Evolutionary conservation across 768 basidiomycete species (phyloP), one percentile per base, ranked within the genome.

Genomic region (Mycena venus): DNA sequence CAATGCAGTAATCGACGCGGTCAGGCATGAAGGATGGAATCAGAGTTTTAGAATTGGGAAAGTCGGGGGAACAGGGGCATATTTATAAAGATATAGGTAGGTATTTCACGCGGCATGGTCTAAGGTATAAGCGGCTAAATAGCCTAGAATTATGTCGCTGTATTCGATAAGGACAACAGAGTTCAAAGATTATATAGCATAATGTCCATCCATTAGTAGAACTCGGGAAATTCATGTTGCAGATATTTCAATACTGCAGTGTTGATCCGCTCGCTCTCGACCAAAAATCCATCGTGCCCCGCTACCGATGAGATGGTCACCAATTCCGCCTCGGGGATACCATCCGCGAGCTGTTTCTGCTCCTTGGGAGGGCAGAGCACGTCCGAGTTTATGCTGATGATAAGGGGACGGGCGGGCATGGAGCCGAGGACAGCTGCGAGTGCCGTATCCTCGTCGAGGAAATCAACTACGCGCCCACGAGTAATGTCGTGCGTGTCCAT

Each of bases 251-350:
- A 80, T 23, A 98, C 91, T 80, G 94, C 91, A 25, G 81, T 84
- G 79, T 99, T 97, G 79, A 99, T 98, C 77, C 91, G 91, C 84
- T 98, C 95, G 79, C 98, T 98, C 84, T 99, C 98, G 68, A 99
- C 88, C 75, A 99, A 83, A 84, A 99, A 99, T 17, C 98, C 98
- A 80, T 99, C 98, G 80, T 99, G 98, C 2, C 98, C 98, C 78
- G 98, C 97, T 2, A 91, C 92, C 5, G 91, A 93, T 3, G 91
- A 90, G 56, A 99, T 95, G 42, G 95, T 89, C 38, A 97, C 93
- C 44, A 99, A 88, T 78, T 94, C 90, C 0, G 96, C 93, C 7
- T 88, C 90, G 0, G 95, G 95, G 44, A 98, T 93, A 77, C 93
- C 89, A 0, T 88, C 88, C 4, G 96, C 96, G 67, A 99, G 88